Percentiles rank a stretch among this genome's conserved stretches.
Evolutionary conservation across 176 grass and related monocot genomes (phyloP).

Genomic region (Ampelocalamus luodianensis): DNA sequence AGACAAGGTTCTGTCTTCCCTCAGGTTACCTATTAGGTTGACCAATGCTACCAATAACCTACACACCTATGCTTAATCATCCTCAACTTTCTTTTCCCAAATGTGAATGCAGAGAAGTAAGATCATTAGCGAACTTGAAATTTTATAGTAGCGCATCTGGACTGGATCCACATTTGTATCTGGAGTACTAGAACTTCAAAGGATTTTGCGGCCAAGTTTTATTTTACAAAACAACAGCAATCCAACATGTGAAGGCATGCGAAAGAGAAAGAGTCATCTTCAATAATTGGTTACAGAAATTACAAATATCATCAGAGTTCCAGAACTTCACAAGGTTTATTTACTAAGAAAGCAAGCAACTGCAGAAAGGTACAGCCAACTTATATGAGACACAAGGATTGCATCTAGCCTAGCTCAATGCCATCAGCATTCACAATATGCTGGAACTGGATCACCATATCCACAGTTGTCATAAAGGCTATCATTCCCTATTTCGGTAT

Average conservation of each 20-base stretch:
- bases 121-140: neutral
- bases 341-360: neutral
- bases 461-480: neutral
- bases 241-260: neutral
- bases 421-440: conserved; percentile 11
- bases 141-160: neutral
- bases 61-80: neutral
- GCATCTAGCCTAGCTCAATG: neutral
- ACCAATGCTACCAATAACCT: neutral
- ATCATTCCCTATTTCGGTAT: neutral
- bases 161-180: neutral
- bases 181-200: conserved; percentile 5
- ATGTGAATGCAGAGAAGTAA: neutral
- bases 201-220: neutral
- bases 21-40: neutral
- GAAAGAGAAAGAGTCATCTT: neutral
- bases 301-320: neutral
- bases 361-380: neutral
- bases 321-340: neutral
- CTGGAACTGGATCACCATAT: neutral
- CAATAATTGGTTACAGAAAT: neutral
- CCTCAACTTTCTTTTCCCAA: conserved; percentile 14
- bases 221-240: conserved; percentile 5
- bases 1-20: neutral
- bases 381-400: neutral